Evolutionary conservation across 345 rosid genomes (phyloP).

Genomic region (Bretschneidera sinensis): DNA sequence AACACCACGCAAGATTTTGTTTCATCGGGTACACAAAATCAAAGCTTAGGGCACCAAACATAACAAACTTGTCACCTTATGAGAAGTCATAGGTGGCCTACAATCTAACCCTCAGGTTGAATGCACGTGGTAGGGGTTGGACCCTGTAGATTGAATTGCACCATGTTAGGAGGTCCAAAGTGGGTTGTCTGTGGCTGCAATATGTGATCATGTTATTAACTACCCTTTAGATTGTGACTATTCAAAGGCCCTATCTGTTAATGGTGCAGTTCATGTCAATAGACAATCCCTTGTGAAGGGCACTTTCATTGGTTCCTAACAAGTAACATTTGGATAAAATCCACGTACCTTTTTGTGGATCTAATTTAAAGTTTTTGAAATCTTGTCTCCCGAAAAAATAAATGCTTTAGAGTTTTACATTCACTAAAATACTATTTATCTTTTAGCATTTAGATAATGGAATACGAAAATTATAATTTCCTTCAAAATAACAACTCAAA

Average conservation of each 20-base stretch:
- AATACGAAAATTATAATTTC: no score
- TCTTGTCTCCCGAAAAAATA: no score
- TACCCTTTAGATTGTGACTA: slow-evolving; percentile 3
- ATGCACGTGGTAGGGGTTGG: slow-evolving; percentile 25
- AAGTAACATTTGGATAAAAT: slow-evolving; percentile 24
- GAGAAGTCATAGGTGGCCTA: slow-evolving; percentile 15
- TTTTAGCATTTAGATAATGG: no score
- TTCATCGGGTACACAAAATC: not conserved
- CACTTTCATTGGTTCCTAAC: slow-evolving; percentile 19
- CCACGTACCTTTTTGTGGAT: slow-evolving; percentile 18
- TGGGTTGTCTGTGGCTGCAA: slow-evolving; percentile 13
- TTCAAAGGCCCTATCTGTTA: not conserved
- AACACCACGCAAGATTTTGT: not conserved
- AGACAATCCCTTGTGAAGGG: slow-evolving; percentile 46
- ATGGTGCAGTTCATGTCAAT: slow-evolving; percentile 19
- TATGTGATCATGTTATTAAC: slow-evolving; percentile 9
- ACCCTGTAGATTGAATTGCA: not conserved
- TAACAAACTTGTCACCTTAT: slow-evolving; percentile 16
- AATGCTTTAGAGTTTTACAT: no score
- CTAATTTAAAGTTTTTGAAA: no score
- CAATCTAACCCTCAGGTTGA: slow-evolving; percentile 16
- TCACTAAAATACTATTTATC: no score
- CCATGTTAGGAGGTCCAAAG: not conserved
- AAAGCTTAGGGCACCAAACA: slow-evolving; percentile 10
- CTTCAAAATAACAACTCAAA: no score